Base-by-base conservation (phyloP, 2,329 filamentous ascomycete species). In the Fusarium graminum region DNA sequence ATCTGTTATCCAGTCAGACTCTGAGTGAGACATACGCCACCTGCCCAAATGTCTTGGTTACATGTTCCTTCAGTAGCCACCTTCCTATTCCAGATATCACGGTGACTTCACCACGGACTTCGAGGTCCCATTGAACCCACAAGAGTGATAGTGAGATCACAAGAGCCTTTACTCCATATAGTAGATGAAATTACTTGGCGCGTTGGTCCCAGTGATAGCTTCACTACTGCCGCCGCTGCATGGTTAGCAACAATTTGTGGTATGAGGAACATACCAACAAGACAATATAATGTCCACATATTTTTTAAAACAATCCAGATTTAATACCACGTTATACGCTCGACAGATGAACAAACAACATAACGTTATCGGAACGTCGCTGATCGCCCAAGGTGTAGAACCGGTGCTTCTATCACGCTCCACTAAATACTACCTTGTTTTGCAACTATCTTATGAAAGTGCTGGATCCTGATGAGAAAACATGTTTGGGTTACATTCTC, bases 11-110 rank as follows among this genome's bases (percentile, higher is more conserved):
- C 30, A 56, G 49, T 30, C 46, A 58, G 34, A 8, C 44, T 38
- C n/a, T 38, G 13, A 12, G 44, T 59, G 57, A 59, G 57, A 59
- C 57, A 59, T 61, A 4, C 34, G 30, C 59, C 59, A 61, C 59
- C 42, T 61, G 59, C 4, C 25, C 42, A 14, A 55, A 29, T 61
- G 59, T 61, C 59, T 62, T 38, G 26, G 8, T 41, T 34, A 14
- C 12, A 43, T 38, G 41, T 40, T 45, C 26, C 52, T 46, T 42
- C 36, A n/a, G 14, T 22, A 32, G n/a, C 36, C 30, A 62, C 59
- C 59, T 61, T 55, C 59, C 59, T 55, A 43, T 55, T 47, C 6
- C 12, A 56, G 47, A 12, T 38, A 10, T 10, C 28, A 17, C 13
- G 10, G 36, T 13, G 43, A 9, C 56, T 46, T 25, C 14, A 36